Base-by-base conservation (phyloP, 108 stramenopile genomes). In the Thalassiosira profunda region DNA sequence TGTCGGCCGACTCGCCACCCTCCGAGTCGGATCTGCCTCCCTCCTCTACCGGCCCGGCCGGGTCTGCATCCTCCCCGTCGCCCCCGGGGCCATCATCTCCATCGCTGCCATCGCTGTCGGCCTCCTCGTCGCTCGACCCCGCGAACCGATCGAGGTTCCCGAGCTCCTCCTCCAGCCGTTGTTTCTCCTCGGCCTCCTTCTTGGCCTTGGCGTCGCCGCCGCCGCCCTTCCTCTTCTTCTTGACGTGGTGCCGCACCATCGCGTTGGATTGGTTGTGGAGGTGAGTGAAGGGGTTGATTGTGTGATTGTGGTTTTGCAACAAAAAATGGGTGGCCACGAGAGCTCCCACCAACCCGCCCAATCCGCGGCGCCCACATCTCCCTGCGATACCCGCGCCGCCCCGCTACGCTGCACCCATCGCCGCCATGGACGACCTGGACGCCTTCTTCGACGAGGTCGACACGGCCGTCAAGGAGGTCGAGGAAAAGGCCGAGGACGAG, bases 381-480 rank as follows among this genome's bases (percentile, higher is more conserved):
- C n/a, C n/a, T n/a, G n/a, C n/a, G n/a, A n/a, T n/a, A n/a, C n/a
- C n/a, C n/a, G n/a, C n/a, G n/a, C n/a, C n/a, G n/a, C n/a, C n/a
- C n/a, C n/a, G n/a, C n/a, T n/a, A n/a, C n/a, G n/a, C n/a, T n/a
- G n/a, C n/a, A n/a, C n/a, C n/a, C n/a, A 46, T 46, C 12, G 45
- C 45, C 14, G 45, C 38, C 15, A 76, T 69, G 77, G 89, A 81
- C 73, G 89, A 91, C 58, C 63, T 94, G 30, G 93, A 89, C 44
- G 90, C 86, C 36, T 94, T 94, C 74, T 94, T 94, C 70, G 82
- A 89, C 41, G 88, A 91, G 31, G 88, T 92, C 38, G 80, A 81
- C 43, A 86, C 74, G 33, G 90, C 80, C 30, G 90, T 75, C 36
- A 82, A 84, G 25, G 63, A 91, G 63, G 89, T 70, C 30, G 72